Evolutionary conservation across 2,329 filamentous ascomycete genomes (phyloP).

Genomic region (Fusarium musae): DNA sequence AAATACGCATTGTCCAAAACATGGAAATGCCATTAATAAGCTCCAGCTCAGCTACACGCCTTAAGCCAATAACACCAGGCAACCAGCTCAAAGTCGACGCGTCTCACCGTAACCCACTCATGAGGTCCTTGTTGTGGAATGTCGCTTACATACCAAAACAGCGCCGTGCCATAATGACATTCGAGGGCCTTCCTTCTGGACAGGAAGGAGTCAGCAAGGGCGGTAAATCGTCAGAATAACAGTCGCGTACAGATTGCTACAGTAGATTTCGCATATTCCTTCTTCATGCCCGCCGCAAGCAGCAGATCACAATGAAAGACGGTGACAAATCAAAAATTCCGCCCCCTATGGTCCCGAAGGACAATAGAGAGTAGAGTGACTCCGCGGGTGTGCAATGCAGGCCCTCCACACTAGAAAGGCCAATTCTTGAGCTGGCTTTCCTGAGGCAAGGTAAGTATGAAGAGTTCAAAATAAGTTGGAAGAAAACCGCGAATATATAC

Average conservation of each 20-base stretch:
- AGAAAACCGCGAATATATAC: constrained; percentile 47
- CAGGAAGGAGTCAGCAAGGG: too few species aligned
- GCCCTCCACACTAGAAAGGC: constrained; percentile 56
- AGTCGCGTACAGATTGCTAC: too few species aligned
- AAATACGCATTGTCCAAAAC: constrained; percentile 23
- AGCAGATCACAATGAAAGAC: constrained; percentile 58
- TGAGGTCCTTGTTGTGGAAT: background rate
- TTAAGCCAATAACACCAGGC: constrained; percentile 26
- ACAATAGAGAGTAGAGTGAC: constrained; percentile 61
- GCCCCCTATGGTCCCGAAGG: constrained; percentile 65
- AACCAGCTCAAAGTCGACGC: background rate
- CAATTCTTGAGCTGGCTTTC: constrained; percentile 58
- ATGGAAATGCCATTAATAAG: constrained; percentile 27
- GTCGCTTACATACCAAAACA: background rate
- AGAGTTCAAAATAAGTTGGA: constrained; percentile 47
- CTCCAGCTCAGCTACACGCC: background rate
- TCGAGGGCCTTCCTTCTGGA: background rate
- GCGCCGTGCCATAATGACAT: background rate
- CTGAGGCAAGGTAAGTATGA: constrained; percentile 67
- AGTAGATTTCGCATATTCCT: constrained; percentile 41
- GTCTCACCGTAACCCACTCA: constrained; percentile 17
- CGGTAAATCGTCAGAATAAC: background rate
- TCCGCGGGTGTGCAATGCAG: constrained; percentile 67
- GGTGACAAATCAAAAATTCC: constrained; percentile 62
- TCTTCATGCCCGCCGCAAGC: constrained; percentile 56